Conservation (phyloP, 345 rosid genomes). For the Euphorbia peplus region DNA sequence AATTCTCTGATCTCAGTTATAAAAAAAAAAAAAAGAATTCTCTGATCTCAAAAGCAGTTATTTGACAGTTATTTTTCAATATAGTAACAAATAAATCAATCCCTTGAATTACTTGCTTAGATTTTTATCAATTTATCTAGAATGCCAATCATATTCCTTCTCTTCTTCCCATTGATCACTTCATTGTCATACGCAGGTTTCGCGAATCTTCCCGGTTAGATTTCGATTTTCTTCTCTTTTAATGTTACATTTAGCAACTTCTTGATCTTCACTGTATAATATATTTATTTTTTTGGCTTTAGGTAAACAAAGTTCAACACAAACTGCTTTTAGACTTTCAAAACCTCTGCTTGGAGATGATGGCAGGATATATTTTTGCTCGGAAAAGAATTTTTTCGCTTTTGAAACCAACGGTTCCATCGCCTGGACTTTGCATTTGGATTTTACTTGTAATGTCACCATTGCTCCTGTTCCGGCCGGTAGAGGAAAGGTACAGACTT, state of each 20-base stretch:
- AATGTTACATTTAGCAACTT: neutral
- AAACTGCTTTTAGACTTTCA: conserved; percentile 46
- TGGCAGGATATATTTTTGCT: conserved; percentile 65
- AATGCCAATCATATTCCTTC: conserved; percentile 8
- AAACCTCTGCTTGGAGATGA: conserved; percentile 62
- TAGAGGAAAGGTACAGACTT: conserved; percentile 49
- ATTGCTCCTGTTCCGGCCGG: conserved; percentile 63
- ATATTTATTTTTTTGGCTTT: conserved; percentile 1
- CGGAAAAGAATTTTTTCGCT: conserved; percentile 52
- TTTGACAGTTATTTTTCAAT: neutral
- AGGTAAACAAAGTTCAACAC: conserved; percentile 28
- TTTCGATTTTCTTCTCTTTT: too few relatives aligned
- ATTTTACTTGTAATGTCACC: conserved; percentile 46
- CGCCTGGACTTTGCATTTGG: conserved; percentile 66
- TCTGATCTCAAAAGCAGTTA: conserved; percentile 8
- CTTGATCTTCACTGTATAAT: too few relatives aligned
- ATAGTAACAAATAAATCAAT: neutral
- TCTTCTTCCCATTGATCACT: neutral
- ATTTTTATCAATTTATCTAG: neutral
- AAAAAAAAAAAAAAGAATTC: too few relatives aligned
- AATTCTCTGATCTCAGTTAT: too few relatives aligned
- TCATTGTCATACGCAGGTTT: neutral
- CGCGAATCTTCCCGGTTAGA: conserved; percentile 3
- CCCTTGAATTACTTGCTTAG: neutral
- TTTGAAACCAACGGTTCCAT: conserved; percentile 74